These are phyloP conservation scores for Mycena leptocephala DNA, from an alignment of 768 basidiomycete species.

Conservation along the genomic window DNA sequence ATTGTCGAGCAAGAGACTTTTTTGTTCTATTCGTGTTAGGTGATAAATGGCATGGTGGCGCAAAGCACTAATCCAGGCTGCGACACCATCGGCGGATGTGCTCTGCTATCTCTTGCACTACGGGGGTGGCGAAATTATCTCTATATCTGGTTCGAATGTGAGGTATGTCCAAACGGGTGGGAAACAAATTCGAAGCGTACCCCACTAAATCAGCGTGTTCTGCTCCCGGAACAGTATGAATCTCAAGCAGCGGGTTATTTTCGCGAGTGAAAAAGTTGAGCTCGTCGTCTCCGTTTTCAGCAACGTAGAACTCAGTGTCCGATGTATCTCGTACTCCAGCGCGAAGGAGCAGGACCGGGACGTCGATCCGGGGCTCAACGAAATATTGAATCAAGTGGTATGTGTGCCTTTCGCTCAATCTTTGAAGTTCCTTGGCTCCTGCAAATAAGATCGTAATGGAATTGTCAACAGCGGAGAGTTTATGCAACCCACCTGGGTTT, in stretches of 20 bases:
- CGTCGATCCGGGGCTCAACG: slow-evolving; percentile 1
- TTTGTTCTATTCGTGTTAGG: neutral
- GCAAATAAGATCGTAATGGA: neutral
- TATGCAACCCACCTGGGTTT: neutral
- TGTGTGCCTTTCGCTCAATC: slow-evolving; percentile 9
- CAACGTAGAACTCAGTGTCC: neutral
- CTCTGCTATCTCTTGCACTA: slow-evolving; percentile 4
- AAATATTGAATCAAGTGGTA: slow-evolving; percentile 13
- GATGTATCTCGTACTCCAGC: slow-evolving; percentile 15
- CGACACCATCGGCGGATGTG: slow-evolving; percentile 11
- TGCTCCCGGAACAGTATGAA: neutral
- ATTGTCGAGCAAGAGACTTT: neutral
- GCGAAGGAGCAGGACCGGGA: slow-evolving; percentile 8
- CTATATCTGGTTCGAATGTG: neutral
- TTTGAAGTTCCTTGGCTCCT: slow-evolving; percentile 17
- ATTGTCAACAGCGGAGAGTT: too few relatives aligned
- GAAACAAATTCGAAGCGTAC: neutral
- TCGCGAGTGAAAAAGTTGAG: slow-evolving; percentile 21
- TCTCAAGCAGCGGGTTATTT: neutral
- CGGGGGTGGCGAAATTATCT: slow-evolving; percentile 9
- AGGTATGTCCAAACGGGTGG: neutral
- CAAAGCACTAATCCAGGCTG: slow-evolving; percentile 4
- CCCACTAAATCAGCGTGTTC: slow-evolving; percentile 7
- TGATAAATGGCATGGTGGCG: neutral
- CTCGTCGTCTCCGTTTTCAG: slow-evolving; percentile 15